phyloP scores from a whole-genome alignment of 148 eudicot genomes.

The Heliamphora exappendiculata region DNA sequence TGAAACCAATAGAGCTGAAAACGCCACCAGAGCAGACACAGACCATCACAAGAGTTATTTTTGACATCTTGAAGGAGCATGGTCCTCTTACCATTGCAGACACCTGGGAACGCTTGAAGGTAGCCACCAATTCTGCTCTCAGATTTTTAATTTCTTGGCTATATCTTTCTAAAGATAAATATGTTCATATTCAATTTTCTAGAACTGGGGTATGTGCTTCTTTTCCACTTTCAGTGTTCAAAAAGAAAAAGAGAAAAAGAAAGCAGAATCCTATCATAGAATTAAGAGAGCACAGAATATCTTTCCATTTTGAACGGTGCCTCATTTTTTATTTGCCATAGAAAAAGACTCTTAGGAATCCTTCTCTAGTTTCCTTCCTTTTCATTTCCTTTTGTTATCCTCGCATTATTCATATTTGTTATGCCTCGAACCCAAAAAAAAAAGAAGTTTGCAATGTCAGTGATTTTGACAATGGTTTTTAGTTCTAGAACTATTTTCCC shows the following conservation, averaged over 20 bases:
- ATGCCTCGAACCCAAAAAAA: too few species aligned
- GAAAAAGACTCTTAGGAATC: background rate
- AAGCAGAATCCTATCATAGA: background rate
- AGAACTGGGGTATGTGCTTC: background rate
- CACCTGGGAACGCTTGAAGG: constrained; percentile 80
- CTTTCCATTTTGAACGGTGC: background rate
- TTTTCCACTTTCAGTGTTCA: background rate
- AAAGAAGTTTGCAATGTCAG: too few species aligned
- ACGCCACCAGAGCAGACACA: constrained; percentile 78
- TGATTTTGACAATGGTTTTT: background rate
- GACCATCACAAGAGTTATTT: constrained; percentile 68
- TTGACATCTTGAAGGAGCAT: constrained; percentile 76
- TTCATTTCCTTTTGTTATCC: background rate
- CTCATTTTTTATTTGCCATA: background rate
- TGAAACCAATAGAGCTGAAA: constrained; percentile 66
- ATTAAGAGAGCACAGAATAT: background rate
- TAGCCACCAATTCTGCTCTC: constrained; percentile 11
- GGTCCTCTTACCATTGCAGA: constrained; percentile 82
- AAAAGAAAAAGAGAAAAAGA: background rate
- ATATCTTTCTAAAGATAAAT: background rate
- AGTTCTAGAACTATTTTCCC: background rate
- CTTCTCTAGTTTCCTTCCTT: background rate
- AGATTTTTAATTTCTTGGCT: background rate
- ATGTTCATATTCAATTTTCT: background rate
- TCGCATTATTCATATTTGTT: background rate